Base-by-base conservation (phyloP, 2,329 filamentous ascomycete genomes). In the Septoria linicola region DNA sequence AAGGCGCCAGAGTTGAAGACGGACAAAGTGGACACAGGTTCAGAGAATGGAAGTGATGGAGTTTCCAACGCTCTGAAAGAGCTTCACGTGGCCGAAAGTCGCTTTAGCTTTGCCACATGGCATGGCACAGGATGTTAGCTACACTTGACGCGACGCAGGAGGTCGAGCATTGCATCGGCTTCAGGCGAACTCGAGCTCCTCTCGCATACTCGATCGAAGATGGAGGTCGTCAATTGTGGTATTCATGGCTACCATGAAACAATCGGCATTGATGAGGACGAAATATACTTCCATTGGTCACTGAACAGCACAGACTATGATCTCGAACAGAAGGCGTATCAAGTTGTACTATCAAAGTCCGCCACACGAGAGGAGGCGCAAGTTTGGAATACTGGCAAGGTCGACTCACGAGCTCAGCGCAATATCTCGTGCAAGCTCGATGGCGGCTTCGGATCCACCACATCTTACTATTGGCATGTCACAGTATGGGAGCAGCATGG, bases 201-300 rank as follows among this genome's bases (percentile, higher is more conserved):
- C n/a, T n/a, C n/a, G n/a, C n/a, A n/a, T n/a, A n/a, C n/a, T n/a
- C n/a, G n/a, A n/a, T 30, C 27, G 13, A 30, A 30, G 7, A 66
- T 70, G 59, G 55, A 63, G 41, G 55, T 72, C 16, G 56, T 55
- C 16, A 56, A 58, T 13, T 71, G 68, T 48, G 70, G 70, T 17
- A 72, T 73, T 14, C 69, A 73, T 44, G 68, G 65, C 44, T 73
- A 70, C 44, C 63, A 68, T 34, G 70, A 73, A 57, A 62, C 64
- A 2, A 54, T 72, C 6, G 70, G 71, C 3, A 70, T 73, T 46
- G 71, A 73, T 47, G 61, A 66, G 3, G 68, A 73, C 37, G 62
- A 68, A 36, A 59, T 72, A 10, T 66, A 66, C 23, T 63, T 72
- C 46, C 70, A 47, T 20, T 47, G 43, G 34, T 37, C 43, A 10